Base-by-base conservation (phyloP, 495 filamentous ascomycete species). In the Amphirosellinia nigrospora region DNA sequence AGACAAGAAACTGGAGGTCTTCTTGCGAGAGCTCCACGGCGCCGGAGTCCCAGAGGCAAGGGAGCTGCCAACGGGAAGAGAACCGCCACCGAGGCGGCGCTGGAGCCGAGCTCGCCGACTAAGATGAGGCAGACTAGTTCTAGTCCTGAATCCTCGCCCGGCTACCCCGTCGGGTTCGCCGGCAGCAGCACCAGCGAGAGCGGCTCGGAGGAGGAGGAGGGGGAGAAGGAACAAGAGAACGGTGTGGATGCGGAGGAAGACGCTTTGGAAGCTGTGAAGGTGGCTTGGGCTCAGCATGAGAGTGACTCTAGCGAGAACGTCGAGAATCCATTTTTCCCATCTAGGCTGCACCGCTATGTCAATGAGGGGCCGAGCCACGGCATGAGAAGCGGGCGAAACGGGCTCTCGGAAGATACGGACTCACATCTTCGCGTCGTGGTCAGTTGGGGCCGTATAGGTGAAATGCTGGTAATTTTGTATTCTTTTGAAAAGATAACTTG, bases 301-400 rank as follows among this genome's bases (percentile, higher is more conserved):
- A 4, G 11, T 53, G 11, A 28, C 0, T 26, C 48, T 52, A 10
- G 10, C 21, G 21, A 52, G 28, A 3, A 3, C 0, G 48, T 3
- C 43, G 43, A 46, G n/a, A 21, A 46, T 4, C 19, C 19, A 6
- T 46, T 46, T 0, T 4, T 52, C 21, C 21, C 48, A 11, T 15
- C 48, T 52, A 4, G 10, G 0, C 10, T 10, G 0, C 9, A 8
- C 21, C 9, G 23, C 11, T 4, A 26, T 52, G 9, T 3, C 2
- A 28, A 41, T 0, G 32, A 21, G 9, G 66, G 66, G 0, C 45
- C 34, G 2, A 69, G 56, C 30, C 19, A 0, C 9, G 56, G 41
- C 9, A 69, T 69, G 66, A 38, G 34, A 30, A 1, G 16, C 10
- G 56, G 0, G 66, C 66, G 34, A 52, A 45, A 53, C 56, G 66